Percentiles rank a stretch among this genome's conserved stretches.
phyloP scores from a whole-genome alignment of 495 filamentous ascomycete species.

The Xylaria palmicola region DNA sequence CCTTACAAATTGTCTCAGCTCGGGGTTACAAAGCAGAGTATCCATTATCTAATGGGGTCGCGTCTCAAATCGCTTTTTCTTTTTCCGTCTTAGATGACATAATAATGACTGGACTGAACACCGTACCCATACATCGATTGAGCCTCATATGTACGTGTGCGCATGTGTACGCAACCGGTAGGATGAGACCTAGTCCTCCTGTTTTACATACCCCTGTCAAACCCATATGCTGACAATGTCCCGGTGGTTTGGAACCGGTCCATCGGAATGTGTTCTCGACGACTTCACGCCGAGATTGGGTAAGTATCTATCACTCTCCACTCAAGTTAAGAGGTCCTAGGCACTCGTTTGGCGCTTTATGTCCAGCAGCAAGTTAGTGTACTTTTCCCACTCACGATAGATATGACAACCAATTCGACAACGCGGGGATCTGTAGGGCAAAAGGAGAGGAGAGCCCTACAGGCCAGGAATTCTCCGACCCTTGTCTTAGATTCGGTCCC shows the following conservation, averaged over 20 bases:
- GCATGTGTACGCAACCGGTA: too few species aligned
- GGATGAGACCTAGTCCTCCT: not conserved
- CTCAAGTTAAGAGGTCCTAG: too few species aligned
- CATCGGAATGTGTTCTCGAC: not conserved
- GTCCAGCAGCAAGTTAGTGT: too few species aligned
- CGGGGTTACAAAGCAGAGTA: not conserved
- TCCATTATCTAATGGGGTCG: not conserved
- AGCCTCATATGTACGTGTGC: not conserved
- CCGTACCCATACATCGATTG: not conserved
- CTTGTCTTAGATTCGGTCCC: conserved; percentile 6
- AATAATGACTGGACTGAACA: not conserved
- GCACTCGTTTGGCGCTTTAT: not conserved
- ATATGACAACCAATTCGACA: too few species aligned
- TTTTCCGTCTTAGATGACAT: not conserved
- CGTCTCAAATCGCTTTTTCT: not conserved
- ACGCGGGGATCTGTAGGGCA: too few species aligned
- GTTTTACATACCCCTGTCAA: not conserved
- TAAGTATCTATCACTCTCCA: not conserved
- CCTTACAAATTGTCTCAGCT: not conserved
- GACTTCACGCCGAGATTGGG: not conserved
- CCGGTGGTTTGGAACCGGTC: not conserved
- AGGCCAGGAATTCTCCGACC: not conserved
- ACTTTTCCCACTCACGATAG: too few species aligned
- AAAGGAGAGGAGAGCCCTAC: not conserved
- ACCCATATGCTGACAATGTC: not conserved